phyloP scores from a whole-genome alignment of 306 rosid species.

The Hippophae gyantsensis region DNA sequence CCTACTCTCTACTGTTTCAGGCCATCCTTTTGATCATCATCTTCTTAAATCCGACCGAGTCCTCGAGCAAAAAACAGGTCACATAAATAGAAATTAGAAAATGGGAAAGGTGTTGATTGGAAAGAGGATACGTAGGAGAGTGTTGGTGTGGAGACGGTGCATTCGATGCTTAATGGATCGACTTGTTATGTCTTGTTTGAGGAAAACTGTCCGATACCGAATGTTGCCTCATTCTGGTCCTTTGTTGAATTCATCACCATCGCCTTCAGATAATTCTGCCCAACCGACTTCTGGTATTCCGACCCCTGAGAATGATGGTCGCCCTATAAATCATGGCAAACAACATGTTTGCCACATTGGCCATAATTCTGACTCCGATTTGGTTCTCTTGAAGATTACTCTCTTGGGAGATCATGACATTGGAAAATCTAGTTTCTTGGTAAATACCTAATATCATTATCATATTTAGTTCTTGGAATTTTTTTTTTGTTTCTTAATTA shows the following conservation, averaged over 20 bases:
- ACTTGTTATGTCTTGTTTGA: conserved; percentile 37
- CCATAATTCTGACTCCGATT: conserved; percentile 46
- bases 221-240: conserved; percentile 31
- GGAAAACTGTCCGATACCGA: conserved; percentile 38
- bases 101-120: conserved; percentile 15
- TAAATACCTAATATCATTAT: conserved; percentile 5
- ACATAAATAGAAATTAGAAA: neutral
- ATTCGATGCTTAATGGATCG: conserved; percentile 43
- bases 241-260: neutral
- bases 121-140: conserved; percentile 34
- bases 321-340: neutral
- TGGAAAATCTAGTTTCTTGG: conserved; percentile 92
- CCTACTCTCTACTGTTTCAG: no score
- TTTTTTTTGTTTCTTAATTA: neutral
- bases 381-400: conserved; percentile 77
- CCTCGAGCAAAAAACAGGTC: no score
- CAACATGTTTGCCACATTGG: neutral
- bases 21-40: neutral
- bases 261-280: neutral
- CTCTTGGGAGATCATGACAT: conserved; percentile 75
- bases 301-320: neutral
- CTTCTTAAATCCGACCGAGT: conserved; percentile 1
- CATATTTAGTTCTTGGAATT: neutral
- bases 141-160: conserved; percentile 49
- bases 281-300: neutral